Evolutionary conservation across 768 basidiomycete species (phyloP), one percentile per base, ranked within the genome.

Genomic region (Russula vinacea): DNA sequence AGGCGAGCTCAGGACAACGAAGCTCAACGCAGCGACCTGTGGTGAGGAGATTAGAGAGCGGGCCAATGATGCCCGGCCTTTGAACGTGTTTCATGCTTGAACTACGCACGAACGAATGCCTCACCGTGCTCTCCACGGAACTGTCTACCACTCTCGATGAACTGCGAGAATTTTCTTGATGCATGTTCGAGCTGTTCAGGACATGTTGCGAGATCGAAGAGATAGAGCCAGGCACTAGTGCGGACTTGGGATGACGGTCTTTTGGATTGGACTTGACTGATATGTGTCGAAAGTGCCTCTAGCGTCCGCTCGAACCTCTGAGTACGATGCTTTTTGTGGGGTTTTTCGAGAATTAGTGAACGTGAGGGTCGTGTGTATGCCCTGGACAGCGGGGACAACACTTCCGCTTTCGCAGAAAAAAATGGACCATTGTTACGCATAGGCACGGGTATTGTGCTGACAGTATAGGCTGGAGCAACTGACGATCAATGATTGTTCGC

Each of bases 11-110:
- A 3, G 84, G 83, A 62, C 83, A 83, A 16, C 74, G 70, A 1
- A 88, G 78, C 68, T 86, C 80, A 64, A 81, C 77, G 59, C 86
- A 89, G 10, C 88, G 87, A 26, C 82, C 87, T 90, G 56, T 54
- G 32, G 14, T 6, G 5, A 63, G 40, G 37, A n/a, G 7, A 17
- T 54, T 5, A 35, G 19, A 24, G 26, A 7, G 9, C 13, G 10
- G 9, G 24, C n/a, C n/a, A 37, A 13, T 22, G 26, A 22, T 32
- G 44, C 6, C 19, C 26, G n/a, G n/a, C 5, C 5, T 55, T 42
- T n/a, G 42, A 14, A 22, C 35, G 2, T 37, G 19, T 24, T n/a
- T 24, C 29, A 33, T 1, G 22, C 33, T 47, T 33, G 14, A 35
- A 52, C 19, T 29, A 69, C 68, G 29, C 56, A 67, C 68, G 60